Base-by-base conservation (phyloP, 768 basidiomycete genomes). In the Hemileccinum rubropunctum region DNA sequence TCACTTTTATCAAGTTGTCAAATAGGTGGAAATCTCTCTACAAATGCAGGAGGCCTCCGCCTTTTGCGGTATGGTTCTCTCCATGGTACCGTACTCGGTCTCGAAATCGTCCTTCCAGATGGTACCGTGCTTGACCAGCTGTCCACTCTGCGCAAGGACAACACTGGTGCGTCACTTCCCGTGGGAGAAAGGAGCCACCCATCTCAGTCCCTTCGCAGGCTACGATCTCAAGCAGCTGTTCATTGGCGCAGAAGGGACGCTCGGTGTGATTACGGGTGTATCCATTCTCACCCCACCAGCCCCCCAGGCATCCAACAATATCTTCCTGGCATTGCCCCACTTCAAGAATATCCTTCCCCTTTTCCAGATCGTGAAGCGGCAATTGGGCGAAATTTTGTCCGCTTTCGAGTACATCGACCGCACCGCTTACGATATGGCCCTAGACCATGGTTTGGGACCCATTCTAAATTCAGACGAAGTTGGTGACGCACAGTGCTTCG, bases 181-280 rank as follows among this genome's bases (percentile, higher is more conserved):
- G 11, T 33, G 12, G 32, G 33, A 47, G 7, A 20, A 14, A 49
- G 15, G 6, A 2, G 2, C 27, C 15, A 6, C 14, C 7, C 13
- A 20, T 28, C 45, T 62, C 37, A 65, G 8, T 20, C 15, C 13
- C 35, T 15, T n/a, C 20, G 34, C 58, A 93, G 95, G 97, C 12
- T 98, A 97, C 65, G 97, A 99, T 68, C 76, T 99, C 40, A 98
- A 99, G 69, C 97, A 99, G 62, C 80, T 99, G 15, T 99, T 98
- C 72, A 97, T 99, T 58, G 97, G 97, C 12, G 86, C 90, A 6
- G 97, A 99, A 66, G 97, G 97, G 45, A 98, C 95, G 0, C 84
- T 99, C 20, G 97, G 97, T 39, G 76, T 99, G 48, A 84, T 99
- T 52, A 99, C 97, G 11, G 97, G 81, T 20, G 89, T 98, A 34